Evolutionary conservation across 2,329 filamentous ascomycete genomes (phyloP).

Genomic region (Monilinia fructigena): DNA sequence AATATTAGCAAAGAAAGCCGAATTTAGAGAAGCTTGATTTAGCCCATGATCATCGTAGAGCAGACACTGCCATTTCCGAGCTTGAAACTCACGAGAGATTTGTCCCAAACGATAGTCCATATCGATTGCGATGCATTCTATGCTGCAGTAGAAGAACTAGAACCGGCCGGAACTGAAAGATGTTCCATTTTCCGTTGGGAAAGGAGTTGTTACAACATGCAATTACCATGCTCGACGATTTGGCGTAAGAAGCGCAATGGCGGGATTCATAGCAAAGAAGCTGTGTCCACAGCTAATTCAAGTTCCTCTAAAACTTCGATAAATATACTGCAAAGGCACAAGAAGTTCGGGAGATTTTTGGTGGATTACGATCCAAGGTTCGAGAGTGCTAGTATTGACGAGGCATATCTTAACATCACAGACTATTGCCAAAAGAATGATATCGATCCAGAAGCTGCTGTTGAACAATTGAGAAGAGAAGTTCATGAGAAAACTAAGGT

Average conservation of each 20-base stretch:
- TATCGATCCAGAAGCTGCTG: slow-evolving; percentile 68
- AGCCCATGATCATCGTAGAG: slow-evolving; percentile 67
- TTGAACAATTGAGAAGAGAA: slow-evolving; percentile 74
- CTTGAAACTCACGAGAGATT: slow-evolving; percentile 79
- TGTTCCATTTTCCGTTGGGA: slow-evolving; percentile 86
- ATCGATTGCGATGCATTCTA: slow-evolving; percentile 98
- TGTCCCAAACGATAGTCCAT: slow-evolving; percentile 84
- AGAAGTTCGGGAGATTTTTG: slow-evolving; percentile 76
- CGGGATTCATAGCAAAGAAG: slow-evolving; percentile 90
- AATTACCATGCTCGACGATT: slow-evolving; percentile 91
- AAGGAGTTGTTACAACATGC: slow-evolving; percentile 62
- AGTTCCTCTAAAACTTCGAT: slow-evolving; percentile 80
- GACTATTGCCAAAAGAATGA: slow-evolving; percentile 71
- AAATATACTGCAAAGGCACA: slow-evolving; percentile 90
- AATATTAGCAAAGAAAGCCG: slow-evolving; percentile 71
- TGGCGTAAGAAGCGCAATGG: slow-evolving; percentile 93
- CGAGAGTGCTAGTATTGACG: slow-evolving; percentile 91
- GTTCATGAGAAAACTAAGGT: slow-evolving; percentile 75
- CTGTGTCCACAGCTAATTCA: slow-evolving; percentile 83
- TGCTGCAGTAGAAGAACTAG: slow-evolving; percentile 84
- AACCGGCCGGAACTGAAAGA: slow-evolving; percentile 81
- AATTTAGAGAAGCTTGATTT: slow-evolving; percentile 75
- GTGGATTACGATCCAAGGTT: slow-evolving; percentile 87
- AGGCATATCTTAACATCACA: slow-evolving; percentile 95
- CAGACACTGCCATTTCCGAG: slow-evolving; percentile 77